Evolutionary conservation across 768 basidiomycete genomes (phyloP).

Genomic region (Peribolospora baueri): DNA sequence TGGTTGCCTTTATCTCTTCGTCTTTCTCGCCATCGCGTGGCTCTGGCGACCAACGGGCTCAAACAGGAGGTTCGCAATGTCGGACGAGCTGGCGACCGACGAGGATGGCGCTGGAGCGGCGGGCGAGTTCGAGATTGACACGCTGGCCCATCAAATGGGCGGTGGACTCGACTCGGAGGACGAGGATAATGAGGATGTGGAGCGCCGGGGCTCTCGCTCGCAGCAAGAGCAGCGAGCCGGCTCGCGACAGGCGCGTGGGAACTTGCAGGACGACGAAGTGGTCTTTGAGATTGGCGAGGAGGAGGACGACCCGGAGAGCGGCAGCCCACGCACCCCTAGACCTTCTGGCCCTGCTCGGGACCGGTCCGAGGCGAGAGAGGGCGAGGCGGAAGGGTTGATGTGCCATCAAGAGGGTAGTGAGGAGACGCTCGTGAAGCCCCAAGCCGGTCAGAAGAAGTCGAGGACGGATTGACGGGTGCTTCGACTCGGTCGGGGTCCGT

Average conservation of each 20-base stretch:
- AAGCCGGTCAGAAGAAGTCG: no score
- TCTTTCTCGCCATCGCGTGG: slow-evolving; percentile 58
- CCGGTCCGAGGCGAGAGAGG: neutral
- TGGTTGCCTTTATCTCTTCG: slow-evolving; percentile 56
- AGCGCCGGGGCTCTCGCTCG: slow-evolving; percentile 23
- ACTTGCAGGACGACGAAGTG: slow-evolving; percentile 36
- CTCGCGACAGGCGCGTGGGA: slow-evolving; percentile 5
- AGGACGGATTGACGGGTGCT: no score
- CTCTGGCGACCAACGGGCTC: slow-evolving; percentile 82
- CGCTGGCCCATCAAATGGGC: slow-evolving; percentile 26
- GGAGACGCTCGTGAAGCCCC: neutral
- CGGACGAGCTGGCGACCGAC: slow-evolving; percentile 84
- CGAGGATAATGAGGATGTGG: slow-evolving; percentile 47
- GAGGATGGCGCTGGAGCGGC: slow-evolving; percentile 44
- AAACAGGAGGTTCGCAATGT: slow-evolving; percentile 80
- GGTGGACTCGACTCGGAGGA: slow-evolving; percentile 26
- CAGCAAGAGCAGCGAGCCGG: slow-evolving; percentile 22
- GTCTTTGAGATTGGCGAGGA: slow-evolving; percentile 85
- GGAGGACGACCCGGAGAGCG: slow-evolving; percentile 23
- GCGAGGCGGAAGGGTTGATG: neutral
- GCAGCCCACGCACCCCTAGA: neutral
- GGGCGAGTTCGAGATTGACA: slow-evolving; percentile 70
- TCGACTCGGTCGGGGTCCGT: no score
- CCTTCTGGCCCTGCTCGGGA: neutral
- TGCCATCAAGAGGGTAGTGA: neutral